Conservation (phyloP, 2,329 filamentous ascomycete species). For the Zasmidium citrigriseum region DNA sequence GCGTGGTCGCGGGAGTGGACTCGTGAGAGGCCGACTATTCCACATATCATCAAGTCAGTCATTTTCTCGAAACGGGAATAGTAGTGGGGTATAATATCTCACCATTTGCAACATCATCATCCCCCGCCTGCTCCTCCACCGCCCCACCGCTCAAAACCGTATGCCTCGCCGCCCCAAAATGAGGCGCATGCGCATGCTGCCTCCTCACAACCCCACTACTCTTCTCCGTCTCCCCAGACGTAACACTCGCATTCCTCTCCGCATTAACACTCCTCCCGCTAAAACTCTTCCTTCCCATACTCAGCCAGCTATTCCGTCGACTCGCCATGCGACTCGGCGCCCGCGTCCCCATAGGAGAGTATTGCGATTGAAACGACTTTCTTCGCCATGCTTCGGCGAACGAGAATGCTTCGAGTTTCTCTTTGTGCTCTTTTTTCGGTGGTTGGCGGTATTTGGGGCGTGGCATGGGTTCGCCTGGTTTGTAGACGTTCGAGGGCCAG, state of each 20-base stretch:
- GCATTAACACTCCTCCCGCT: conserved; percentile 16
- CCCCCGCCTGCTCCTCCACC: conserved; percentile 44
- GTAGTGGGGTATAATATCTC: conserved; percentile 20
- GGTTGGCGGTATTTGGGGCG: conserved; percentile 52
- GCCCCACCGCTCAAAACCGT: conserved; percentile 29
- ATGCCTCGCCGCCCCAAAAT: conserved; percentile 24
- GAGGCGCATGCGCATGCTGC: not conserved
- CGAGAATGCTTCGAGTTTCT: conserved; percentile 49
- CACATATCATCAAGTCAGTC: conserved; percentile 4
- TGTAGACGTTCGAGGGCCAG: conserved; percentile 49
- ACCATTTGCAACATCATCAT: conserved; percentile 52
- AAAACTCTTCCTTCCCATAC: conserved; percentile 27
- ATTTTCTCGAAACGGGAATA: not conserved
- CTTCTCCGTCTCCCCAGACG: conserved; percentile 22
- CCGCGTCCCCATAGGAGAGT: conserved; percentile 52
- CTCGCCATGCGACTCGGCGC: conserved; percentile 40
- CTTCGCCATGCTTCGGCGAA: conserved; percentile 50
- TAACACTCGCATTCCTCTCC: conserved; percentile 23
- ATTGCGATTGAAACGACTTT: conserved; percentile 46
- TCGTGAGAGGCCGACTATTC: conserved; percentile 37
- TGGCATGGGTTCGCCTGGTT: conserved; percentile 54
- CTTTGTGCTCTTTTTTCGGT: conserved; percentile 53
- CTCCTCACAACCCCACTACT: conserved; percentile 16
- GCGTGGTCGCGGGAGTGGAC: conserved; percentile 33
- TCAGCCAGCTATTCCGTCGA: conserved; percentile 32